These are phyloP conservation scores for Tympanopsis confertula DNA, from an alignment of 2,329 filamentous ascomycete genomes.

Conservation along the genomic window DNA sequence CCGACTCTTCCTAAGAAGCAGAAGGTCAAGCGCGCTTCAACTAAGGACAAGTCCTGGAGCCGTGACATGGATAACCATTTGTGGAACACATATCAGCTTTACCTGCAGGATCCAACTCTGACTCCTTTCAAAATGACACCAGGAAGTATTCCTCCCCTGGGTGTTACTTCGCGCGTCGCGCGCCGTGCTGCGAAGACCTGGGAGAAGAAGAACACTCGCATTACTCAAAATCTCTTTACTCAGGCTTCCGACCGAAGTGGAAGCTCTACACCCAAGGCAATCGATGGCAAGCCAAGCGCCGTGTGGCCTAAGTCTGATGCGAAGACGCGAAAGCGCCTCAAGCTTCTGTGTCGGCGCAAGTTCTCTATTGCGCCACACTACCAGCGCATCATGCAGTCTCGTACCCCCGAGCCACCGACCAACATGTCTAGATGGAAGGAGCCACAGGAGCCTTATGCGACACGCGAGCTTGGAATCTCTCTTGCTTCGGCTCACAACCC, in stretches of 20 bases:
- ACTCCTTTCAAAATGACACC: slow-evolving; percentile 59
- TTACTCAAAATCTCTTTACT: neutral
- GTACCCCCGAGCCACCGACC: slow-evolving; percentile 42
- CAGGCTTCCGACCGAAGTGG: neutral
- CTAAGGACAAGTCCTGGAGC: slow-evolving; percentile 29
- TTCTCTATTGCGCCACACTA: slow-evolving; percentile 53
- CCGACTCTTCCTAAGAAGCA: neutral
- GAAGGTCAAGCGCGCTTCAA: neutral
- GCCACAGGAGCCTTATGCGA: slow-evolving; percentile 18
- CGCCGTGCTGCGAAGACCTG: slow-evolving; percentile 49
- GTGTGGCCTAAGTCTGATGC: slow-evolving; percentile 45
- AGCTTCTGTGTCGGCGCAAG: slow-evolving; percentile 47
- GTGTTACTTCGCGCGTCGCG: slow-evolving; percentile 51
- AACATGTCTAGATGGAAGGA: slow-evolving; percentile 13
- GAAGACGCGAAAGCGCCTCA: slow-evolving; percentile 43
- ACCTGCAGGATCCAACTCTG: slow-evolving; percentile 53
- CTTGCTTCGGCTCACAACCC: slow-evolving; percentile 25
- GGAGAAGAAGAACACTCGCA: slow-evolving; percentile 25
- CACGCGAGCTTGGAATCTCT: slow-evolving; percentile 29
- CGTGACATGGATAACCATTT: slow-evolving; percentile 54
- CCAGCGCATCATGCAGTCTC: slow-evolving; percentile 45
- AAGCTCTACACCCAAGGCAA: neutral
- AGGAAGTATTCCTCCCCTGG: slow-evolving; percentile 49
- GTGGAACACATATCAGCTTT: slow-evolving; percentile 54
- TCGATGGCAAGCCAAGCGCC: slow-evolving; percentile 19